These are phyloP conservation scores for Cryptosporidium sp. DNA, from an alignment of 169 alveolate species.

Conservation along the genomic window DNA sequence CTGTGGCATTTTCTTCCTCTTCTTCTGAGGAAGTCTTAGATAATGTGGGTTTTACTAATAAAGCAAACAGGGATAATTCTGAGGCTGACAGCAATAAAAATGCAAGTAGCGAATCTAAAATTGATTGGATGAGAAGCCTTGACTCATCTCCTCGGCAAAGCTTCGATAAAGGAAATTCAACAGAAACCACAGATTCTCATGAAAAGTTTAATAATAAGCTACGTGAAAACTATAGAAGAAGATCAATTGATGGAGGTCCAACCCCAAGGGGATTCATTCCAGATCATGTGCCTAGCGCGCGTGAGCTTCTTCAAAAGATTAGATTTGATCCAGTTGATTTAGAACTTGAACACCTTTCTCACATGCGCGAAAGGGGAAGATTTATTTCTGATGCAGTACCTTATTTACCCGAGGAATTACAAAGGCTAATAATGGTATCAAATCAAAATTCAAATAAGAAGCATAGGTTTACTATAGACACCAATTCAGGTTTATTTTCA, in stretches of 20 bases:
- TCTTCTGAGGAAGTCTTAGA: conserved; percentile 24
- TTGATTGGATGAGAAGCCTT: conserved; percentile 20
- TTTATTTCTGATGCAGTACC: conserved; percentile 75
- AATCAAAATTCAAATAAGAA: conserved; percentile 54
- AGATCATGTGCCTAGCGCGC: conserved; percentile 76
- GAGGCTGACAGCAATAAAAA: background rate
- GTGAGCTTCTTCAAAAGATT: conserved; percentile 71
- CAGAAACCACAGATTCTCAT: conserved; percentile 7
- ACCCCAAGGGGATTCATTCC: conserved; percentile 75
- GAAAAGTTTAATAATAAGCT: conserved; percentile 34
- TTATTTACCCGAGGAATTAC: conserved; percentile 66
- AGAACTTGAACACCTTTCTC: conserved; percentile 61
- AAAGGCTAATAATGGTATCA: conserved; percentile 63
- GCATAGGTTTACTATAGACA: conserved; percentile 64
- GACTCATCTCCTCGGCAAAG: conserved; percentile 16
- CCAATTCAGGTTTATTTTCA: conserved; percentile 21
- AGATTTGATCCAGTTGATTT: conserved; percentile 71
- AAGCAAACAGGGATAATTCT: background rate
- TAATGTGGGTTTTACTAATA: background rate
- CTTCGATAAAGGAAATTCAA: background rate
- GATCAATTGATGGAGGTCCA: conserved; percentile 75
- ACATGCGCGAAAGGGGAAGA: conserved; percentile 73
- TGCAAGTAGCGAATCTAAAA: background rate
- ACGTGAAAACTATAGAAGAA: conserved; percentile 63
- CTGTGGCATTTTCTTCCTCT: conserved; percentile 48